Conservation (phyloP, 2,329 filamentous ascomycete genomes). For the Cytospora piceae region DNA sequence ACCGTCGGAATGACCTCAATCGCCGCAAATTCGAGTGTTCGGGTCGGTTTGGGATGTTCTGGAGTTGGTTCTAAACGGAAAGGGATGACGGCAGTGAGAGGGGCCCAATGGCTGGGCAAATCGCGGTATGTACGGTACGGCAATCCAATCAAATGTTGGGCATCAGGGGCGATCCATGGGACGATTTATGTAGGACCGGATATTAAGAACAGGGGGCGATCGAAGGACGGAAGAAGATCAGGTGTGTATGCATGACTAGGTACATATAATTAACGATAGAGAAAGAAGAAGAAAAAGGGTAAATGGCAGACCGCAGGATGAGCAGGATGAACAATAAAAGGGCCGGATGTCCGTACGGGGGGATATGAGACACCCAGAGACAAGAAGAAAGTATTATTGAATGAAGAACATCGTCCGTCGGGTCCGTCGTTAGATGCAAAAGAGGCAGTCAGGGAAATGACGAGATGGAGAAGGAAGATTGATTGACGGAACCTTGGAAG, state of each 20-base stretch:
- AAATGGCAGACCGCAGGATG: no score
- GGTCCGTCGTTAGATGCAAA: not conserved
- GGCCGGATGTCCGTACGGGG: not conserved
- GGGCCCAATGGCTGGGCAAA: conserved; percentile 16
- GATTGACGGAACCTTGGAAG: not conserved
- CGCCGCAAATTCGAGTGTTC: not conserved
- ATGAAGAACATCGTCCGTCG: no score
- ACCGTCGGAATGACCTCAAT: conserved; percentile 14
- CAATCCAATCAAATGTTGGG: conserved; percentile 26
- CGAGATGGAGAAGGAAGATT: conserved; percentile 4
- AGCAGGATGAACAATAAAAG: not conserved
- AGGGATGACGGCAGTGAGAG: conserved; percentile 10
- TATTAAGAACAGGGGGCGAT: conserved; percentile 23
- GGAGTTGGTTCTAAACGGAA: conserved; percentile 1
- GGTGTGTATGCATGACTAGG: conserved; percentile 42
- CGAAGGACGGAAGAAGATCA: conserved; percentile 11
- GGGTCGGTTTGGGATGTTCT: not conserved
- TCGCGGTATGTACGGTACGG: conserved; percentile 18
- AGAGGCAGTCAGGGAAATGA: not conserved
- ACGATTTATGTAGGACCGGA: conserved; percentile 19
- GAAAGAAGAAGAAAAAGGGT: no score
- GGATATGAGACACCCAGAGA: not conserved
- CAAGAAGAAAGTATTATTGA: not conserved
- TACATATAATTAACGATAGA: not conserved
- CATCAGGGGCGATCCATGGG: conserved; percentile 24